Percentiles rank a stretch among this genome's conserved stretches.
These are phyloP conservation scores for Leucogyrophana mollusca DNA, from an alignment of 768 basidiomycete species.

Conservation along the genomic window DNA sequence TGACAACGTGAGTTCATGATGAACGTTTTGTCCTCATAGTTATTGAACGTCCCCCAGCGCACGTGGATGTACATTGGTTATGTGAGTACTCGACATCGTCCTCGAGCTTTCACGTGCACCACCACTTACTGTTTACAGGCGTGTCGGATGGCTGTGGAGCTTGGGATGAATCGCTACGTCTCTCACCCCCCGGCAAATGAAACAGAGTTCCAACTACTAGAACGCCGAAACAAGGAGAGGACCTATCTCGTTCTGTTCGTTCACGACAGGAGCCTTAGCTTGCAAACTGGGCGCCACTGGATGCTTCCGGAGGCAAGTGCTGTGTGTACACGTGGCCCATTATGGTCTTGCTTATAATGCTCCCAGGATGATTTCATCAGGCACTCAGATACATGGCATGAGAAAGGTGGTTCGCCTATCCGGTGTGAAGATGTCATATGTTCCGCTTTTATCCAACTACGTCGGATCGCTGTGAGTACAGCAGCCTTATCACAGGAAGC, in stretches of 20 bases:
- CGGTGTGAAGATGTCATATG: constrained; percentile 84
- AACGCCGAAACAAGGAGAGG: constrained; percentile 82
- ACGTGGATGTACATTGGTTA: constrained; percentile 90
- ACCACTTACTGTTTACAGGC: constrained; percentile 50
- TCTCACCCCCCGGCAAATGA: constrained; percentile 56
- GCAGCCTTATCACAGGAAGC: background rate
- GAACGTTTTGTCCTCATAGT: constrained; percentile 3
- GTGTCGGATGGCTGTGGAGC: constrained; percentile 85
- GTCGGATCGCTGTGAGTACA: constrained; percentile 70
- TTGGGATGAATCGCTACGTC: constrained; percentile 72
- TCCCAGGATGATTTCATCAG: constrained; percentile 67
- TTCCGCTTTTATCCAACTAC: constrained; percentile 72
- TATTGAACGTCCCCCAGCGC: constrained; percentile 42
- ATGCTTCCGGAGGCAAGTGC: constrained; percentile 71
- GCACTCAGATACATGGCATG: constrained; percentile 70
- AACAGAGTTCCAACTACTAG: constrained; percentile 61
- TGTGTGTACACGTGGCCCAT: background rate
- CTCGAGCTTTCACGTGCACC: background rate
- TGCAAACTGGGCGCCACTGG: constrained; percentile 84
- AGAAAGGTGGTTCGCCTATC: constrained; percentile 45
- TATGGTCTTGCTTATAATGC: constrained; percentile 7
- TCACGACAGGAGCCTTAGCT: constrained; percentile 83
- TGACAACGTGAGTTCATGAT: constrained; percentile 58
- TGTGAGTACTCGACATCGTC: constrained; percentile 40
- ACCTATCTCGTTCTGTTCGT: constrained; percentile 85